Conservation (phyloP, 257 asterid genomes). For the Nicotiana noctiflora region DNA sequence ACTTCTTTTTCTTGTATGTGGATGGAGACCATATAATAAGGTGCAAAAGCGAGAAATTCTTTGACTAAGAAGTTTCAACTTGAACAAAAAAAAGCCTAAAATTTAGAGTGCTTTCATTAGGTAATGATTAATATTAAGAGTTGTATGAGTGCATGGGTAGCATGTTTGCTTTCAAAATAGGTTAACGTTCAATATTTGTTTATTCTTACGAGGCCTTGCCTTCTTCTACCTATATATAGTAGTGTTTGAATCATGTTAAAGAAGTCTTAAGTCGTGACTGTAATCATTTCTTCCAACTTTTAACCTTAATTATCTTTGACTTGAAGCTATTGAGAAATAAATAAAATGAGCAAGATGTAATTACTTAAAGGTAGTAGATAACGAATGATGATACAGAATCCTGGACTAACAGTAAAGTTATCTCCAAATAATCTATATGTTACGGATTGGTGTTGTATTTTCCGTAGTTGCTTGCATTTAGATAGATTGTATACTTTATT, state of each 20-base stretch:
- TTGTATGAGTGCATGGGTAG: constrained; percentile 4
- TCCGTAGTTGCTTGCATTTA: too few species aligned
- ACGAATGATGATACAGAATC: too few species aligned
- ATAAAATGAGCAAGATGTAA: background rate
- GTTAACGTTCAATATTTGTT: constrained; percentile 5
- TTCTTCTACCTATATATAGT: constrained; percentile 2
- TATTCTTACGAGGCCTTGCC: background rate
- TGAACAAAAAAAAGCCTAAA: background rate
- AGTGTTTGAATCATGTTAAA: constrained; percentile 14
- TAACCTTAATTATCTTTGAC: constrained; percentile 38
- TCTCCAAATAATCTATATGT: too few species aligned
- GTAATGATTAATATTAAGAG: background rate
- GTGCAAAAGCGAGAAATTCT: background rate
- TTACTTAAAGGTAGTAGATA: background rate
- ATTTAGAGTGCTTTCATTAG: constrained; percentile 6
- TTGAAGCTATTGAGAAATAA: constrained; percentile 10
- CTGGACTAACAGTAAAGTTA: too few species aligned
- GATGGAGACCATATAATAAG: background rate
- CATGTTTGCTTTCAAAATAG: constrained; percentile 10
- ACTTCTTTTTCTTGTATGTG: background rate
- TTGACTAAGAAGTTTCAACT: background rate
- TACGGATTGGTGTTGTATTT: too few species aligned
- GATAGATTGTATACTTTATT: too few species aligned
- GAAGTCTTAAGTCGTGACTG: constrained; percentile 23
- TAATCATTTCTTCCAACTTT: constrained; percentile 30